Evolutionary conservation across 2,329 filamentous ascomycete genomes (phyloP).

Genomic region (Dothideomycetes sp.): DNA sequence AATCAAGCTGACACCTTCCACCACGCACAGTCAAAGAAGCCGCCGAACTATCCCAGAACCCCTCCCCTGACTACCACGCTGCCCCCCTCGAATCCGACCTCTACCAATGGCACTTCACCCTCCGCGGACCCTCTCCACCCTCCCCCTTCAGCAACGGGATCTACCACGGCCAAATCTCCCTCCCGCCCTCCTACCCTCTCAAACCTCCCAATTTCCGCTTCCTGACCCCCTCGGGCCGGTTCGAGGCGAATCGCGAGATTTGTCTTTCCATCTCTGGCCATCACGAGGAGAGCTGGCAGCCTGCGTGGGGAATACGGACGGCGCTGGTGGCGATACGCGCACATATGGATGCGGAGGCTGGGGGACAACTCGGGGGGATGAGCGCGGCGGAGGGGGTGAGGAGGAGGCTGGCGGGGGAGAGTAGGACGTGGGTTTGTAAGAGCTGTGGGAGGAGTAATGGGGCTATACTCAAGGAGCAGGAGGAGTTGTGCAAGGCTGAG

Average conservation of each 20-base stretch:
- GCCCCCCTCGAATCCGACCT: constrained; percentile 78
- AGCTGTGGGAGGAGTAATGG: constrained; percentile 60
- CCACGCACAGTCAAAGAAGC: constrained; percentile 67
- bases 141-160: constrained; percentile 72
- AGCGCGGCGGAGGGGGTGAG: constrained; percentile 62
- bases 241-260: constrained; percentile 94
- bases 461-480: constrained; percentile 63
- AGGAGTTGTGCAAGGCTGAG: constrained; percentile 40
- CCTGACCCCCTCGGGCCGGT: constrained; percentile 79
- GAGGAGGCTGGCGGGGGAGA: constrained; percentile 57
- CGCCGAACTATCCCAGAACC: constrained; percentile 66
- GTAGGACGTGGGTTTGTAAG: constrained; percentile 54
- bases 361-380: constrained; percentile 81
- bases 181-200: constrained; percentile 81
- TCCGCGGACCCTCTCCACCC: constrained; percentile 71
- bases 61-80: constrained; percentile 77
- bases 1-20: constrained; percentile 12
- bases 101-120: constrained; percentile 98
- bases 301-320: constrained; percentile 91
- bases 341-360: constrained; percentile 87
- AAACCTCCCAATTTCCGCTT: constrained; percentile 94
- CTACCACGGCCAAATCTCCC: constrained; percentile 90
- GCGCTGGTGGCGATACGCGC: constrained; percentile 67
- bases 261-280: constrained; percentile 89
- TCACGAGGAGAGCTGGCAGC: constrained; percentile 98